Percentiles rank a stretch among this genome's conserved stretches.
These are phyloP conservation scores for Waltiozyma sp. DNA, from an alignment of 1,139 yeast species.

Conservation along the genomic window DNA sequence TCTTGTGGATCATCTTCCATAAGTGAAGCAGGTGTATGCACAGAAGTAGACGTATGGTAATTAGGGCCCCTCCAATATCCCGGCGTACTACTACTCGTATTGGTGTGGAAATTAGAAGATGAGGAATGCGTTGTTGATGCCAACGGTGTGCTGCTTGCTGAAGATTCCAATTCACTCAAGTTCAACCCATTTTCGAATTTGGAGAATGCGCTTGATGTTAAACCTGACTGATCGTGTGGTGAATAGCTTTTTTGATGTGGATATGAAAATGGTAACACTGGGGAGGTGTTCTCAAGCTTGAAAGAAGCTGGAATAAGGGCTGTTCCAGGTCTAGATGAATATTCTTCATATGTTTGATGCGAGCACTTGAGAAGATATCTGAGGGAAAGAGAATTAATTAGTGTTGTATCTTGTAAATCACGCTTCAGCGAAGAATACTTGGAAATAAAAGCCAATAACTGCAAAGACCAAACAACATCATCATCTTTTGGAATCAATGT, in stretches of 20 bases:
- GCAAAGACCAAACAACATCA: slow-evolving; percentile 89
- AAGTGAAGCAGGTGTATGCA: neutral
- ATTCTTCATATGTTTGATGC: neutral
- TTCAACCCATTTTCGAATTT: no score
- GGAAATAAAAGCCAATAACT: slow-evolving; percentile 83
- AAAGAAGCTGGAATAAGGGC: neutral
- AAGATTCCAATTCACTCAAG: neutral
- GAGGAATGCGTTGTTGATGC: neutral
- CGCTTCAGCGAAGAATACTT: slow-evolving; percentile 78
- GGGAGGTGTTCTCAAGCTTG: neutral
- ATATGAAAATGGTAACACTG: neutral
- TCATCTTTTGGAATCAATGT: slow-evolving; percentile 80
- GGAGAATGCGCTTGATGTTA: no score
- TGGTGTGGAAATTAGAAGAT: neutral
- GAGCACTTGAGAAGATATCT: slow-evolving; percentile 17
- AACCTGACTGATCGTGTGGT: neutral
- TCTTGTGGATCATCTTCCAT: slow-evolving; percentile 3
- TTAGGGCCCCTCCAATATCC: neutral
- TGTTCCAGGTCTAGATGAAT: neutral
- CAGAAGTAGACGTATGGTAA: neutral
- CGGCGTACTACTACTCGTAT: neutral
- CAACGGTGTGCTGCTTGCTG: neutral
- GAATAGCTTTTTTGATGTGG: neutral
- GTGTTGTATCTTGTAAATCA: slow-evolving; percentile 59
- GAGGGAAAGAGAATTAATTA: slow-evolving; percentile 33